Evolutionary conservation across 805 yeast species (phyloP).

Genomic region (Pichia kluyveri): DNA sequence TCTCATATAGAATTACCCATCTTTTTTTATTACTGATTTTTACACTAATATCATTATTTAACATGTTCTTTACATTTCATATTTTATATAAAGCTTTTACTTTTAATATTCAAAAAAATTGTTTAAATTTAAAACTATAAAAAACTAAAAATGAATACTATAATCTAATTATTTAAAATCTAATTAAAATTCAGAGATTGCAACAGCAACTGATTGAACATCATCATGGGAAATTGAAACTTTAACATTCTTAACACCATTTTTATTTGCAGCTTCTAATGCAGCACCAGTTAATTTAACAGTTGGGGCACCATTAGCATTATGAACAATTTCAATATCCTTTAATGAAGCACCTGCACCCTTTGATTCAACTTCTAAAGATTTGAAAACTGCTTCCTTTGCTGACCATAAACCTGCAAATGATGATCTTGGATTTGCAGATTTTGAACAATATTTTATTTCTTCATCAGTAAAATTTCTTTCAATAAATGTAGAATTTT

Average conservation of each 20-base stretch:
- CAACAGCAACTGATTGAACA: slow-evolving; percentile 95
- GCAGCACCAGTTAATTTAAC: slow-evolving; percentile 77
- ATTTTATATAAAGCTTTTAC: too few relatives aligned
- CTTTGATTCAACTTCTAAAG: slow-evolving; percentile 75
- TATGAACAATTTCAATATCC: slow-evolving; percentile 82
- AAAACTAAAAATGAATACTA: background rate
- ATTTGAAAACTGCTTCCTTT: slow-evolving; percentile 97
- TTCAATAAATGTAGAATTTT: slow-evolving; percentile 84
- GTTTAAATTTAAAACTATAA: background rate
- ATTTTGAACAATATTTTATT: slow-evolving; percentile 62
- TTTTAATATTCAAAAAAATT: background rate
- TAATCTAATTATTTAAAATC: background rate
- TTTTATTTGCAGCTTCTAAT: slow-evolving; percentile 55
- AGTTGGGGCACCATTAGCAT: slow-evolving; percentile 67
- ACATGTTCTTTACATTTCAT: too few relatives aligned
- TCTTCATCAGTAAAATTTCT: slow-evolving; percentile 85
- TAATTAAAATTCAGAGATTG: slow-evolving; percentile 50
- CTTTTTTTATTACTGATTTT: too few relatives aligned
- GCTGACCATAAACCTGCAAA: slow-evolving; percentile 99
- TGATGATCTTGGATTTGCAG: slow-evolving; percentile 79
- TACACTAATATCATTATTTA: too few relatives aligned
- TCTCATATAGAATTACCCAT: too few relatives aligned
- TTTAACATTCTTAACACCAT: slow-evolving; percentile 62
- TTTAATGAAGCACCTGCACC: slow-evolving; percentile 94
- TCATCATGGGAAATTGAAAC: slow-evolving; percentile 96